phyloP scores from a whole-genome alignment of 495 filamentous ascomycete species.

The Xylaria telfairii region DNA sequence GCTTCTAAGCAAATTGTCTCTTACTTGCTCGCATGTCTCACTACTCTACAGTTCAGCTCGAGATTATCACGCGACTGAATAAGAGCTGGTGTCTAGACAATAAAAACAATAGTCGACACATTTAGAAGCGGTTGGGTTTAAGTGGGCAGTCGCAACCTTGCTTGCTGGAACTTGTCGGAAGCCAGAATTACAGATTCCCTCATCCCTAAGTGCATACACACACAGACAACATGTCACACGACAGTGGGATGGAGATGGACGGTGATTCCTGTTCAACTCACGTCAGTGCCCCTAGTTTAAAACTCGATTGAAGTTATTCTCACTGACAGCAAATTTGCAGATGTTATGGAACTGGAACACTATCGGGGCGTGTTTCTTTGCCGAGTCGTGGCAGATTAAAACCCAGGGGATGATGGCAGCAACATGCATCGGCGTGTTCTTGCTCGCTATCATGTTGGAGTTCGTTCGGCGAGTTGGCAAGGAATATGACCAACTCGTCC shows the following conservation, averaged over 20 bases:
- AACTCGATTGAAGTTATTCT: not conserved
- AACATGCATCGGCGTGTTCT: constrained; percentile 63
- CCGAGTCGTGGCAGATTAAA: constrained; percentile 54
- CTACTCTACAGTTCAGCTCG: not conserved
- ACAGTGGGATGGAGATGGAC: constrained; percentile 27
- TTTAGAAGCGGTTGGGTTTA: not conserved
- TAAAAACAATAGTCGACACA: not conserved
- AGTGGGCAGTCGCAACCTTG: not conserved
- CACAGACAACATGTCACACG: constrained; percentile 13
- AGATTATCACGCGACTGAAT: not conserved
- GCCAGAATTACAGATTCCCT: not conserved
- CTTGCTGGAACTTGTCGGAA: not conserved
- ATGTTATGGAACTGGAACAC: constrained; percentile 69
- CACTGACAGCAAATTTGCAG: constrained; percentile 37
- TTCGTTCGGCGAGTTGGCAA: constrained; percentile 56
- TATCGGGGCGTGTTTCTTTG: constrained; percentile 58
- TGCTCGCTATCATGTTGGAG: constrained; percentile 61
- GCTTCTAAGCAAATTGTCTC: not conserved
- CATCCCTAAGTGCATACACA: not conserved
- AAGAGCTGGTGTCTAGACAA: not conserved
- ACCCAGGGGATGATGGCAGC: constrained; percentile 58
- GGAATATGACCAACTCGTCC: constrained; percentile 59
- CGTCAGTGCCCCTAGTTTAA: not conserved
- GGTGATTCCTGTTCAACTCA: constrained; percentile 26
- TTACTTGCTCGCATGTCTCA: not conserved